phyloP scores from a whole-genome alignment of 2,329 filamentous ascomycete genomes.

The Fusarium praegraminearum region DNA sequence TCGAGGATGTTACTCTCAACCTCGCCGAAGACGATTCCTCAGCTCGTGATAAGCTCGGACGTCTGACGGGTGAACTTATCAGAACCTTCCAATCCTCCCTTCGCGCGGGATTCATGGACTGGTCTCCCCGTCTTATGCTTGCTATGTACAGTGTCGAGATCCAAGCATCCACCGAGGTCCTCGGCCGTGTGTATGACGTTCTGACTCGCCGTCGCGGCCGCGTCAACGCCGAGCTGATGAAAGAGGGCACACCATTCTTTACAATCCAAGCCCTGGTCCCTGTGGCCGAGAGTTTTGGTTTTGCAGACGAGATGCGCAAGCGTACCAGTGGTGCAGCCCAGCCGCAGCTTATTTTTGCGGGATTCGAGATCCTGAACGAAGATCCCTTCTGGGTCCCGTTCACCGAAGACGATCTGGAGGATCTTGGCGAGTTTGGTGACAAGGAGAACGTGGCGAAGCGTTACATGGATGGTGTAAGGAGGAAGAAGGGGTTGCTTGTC shows the following conservation, averaged over 20 bases:
- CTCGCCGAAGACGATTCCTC: slow-evolving; percentile 67
- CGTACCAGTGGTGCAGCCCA: slow-evolving; percentile 89
- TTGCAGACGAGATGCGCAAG: slow-evolving; percentile 96
- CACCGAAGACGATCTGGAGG: slow-evolving; percentile 96
- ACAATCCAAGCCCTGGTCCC: slow-evolving; percentile 90
- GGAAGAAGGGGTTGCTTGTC: slow-evolving; percentile 88
- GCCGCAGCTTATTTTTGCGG: slow-evolving; percentile 92
- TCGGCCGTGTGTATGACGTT: slow-evolving; percentile 96
- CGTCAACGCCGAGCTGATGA: slow-evolving; percentile 90
- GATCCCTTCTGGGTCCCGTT: slow-evolving; percentile 98
- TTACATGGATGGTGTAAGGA: slow-evolving; percentile 91
- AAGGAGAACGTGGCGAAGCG: slow-evolving; percentile 95
- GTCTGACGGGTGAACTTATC: slow-evolving; percentile 93
- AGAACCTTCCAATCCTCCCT: slow-evolving; percentile 89
- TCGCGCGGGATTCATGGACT: slow-evolving; percentile 88
- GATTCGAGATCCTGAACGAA: slow-evolving; percentile 92
- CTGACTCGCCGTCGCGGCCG: slow-evolving; percentile 92
- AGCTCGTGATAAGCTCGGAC: slow-evolving; percentile 75
- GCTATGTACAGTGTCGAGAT: slow-evolving; percentile 99
- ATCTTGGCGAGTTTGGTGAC: slow-evolving; percentile 93
- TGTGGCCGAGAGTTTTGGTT: slow-evolving; percentile 95
- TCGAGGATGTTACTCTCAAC: slow-evolving; percentile 80
- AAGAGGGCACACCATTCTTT: slow-evolving; percentile 96
- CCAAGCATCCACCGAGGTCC: slow-evolving; percentile 93
- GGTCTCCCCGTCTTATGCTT: slow-evolving; percentile 93